A percentile compares a stretch with the other conserved stretches of the same genome.
phyloP scores from a whole-genome alignment of 2,329 filamentous ascomycete species.

The Nigrospora osmanthi region DNA sequence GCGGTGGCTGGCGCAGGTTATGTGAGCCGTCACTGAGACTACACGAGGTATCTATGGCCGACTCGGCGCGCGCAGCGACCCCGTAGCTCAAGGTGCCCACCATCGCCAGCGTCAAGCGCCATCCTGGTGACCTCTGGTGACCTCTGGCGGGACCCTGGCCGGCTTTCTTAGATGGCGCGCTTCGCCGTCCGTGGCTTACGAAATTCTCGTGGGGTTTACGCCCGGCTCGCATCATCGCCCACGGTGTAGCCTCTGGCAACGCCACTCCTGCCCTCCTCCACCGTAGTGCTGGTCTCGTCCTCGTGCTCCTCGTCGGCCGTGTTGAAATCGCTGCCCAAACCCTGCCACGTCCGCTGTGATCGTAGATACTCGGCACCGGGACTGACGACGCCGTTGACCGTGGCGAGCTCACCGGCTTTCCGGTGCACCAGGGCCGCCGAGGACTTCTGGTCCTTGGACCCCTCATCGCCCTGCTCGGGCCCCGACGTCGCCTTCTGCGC shows the following conservation, averaged over 20 bases:
- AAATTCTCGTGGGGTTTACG: too few relatives aligned
- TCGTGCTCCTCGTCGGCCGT: slow-evolving; percentile 44
- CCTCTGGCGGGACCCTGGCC: too few relatives aligned
- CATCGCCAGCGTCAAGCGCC: too few relatives aligned
- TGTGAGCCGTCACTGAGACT: too few relatives aligned
- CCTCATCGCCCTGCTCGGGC: slow-evolving; percentile 7
- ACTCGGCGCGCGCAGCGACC: too few relatives aligned
- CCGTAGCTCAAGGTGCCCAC: too few relatives aligned
- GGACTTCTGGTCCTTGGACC: slow-evolving; percentile 14
- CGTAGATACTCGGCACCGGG: slow-evolving; percentile 84
- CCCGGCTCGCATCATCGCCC: slow-evolving; percentile 38
- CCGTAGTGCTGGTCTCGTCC: slow-evolving; percentile 51
- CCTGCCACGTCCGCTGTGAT: slow-evolving; percentile 81
- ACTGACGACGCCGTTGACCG: slow-evolving; percentile 79
- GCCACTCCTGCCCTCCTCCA: slow-evolving; percentile 82
- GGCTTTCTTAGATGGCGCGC: too few relatives aligned
- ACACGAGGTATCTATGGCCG: too few relatives aligned
- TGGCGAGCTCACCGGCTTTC: slow-evolving; percentile 59
- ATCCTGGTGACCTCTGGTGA: too few relatives aligned
- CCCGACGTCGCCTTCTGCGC: slow-evolving; percentile 11
- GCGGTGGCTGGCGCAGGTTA: too few relatives aligned
- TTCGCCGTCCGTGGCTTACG: too few relatives aligned
- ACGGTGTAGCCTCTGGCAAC: slow-evolving; percentile 84
- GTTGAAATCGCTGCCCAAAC: slow-evolving; percentile 79
- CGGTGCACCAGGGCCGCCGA: slow-evolving; percentile 54